These are phyloP conservation scores for Berberis thunbergii DNA, from an alignment of 164 flowering plant genomes.

Conservation along the genomic window DNA sequence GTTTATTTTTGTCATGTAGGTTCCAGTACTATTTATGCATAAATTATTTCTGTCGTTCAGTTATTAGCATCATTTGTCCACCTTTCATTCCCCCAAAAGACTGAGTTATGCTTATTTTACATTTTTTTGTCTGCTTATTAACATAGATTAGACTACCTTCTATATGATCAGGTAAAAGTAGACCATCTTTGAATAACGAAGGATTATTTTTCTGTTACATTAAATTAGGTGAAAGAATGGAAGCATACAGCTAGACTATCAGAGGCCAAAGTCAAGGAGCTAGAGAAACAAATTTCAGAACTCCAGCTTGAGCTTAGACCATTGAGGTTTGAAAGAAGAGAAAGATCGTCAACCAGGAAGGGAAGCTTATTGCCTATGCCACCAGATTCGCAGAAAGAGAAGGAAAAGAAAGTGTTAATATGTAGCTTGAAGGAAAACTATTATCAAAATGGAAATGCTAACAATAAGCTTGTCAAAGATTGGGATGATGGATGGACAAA, in stretches of 20 bases:
- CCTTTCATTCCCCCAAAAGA: no score
- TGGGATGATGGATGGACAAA: conserved; percentile 19
- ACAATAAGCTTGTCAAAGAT: background rate
- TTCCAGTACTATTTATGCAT: no score
- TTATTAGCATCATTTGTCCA: no score
- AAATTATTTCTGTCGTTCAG: no score
- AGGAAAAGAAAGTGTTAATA: conserved; percentile 49
- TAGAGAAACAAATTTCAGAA: conserved; percentile 29
- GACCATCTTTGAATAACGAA: no score
- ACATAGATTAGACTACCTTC: no score
- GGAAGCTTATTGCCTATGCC: background rate
- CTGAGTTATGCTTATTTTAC: no score
- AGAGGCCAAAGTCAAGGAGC: conserved; percentile 38
- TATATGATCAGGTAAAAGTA: no score
- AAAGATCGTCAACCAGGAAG: background rate
- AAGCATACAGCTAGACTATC: conserved; percentile 38
- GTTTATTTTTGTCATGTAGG: no score
- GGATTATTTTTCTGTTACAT: background rate
- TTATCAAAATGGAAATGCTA: background rate
- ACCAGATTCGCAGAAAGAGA: conserved; percentile 31
- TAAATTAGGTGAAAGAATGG: conserved; percentile 63
- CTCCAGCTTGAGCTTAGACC: conserved; percentile 31
- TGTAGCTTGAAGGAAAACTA: conserved; percentile 50
- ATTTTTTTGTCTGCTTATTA: no score
- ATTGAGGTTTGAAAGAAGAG: conserved; percentile 9